These are phyloP conservation scores for Schizothecium vesticola DNA, from an alignment of 495 filamentous ascomycete genomes.

Conservation along the genomic window DNA sequence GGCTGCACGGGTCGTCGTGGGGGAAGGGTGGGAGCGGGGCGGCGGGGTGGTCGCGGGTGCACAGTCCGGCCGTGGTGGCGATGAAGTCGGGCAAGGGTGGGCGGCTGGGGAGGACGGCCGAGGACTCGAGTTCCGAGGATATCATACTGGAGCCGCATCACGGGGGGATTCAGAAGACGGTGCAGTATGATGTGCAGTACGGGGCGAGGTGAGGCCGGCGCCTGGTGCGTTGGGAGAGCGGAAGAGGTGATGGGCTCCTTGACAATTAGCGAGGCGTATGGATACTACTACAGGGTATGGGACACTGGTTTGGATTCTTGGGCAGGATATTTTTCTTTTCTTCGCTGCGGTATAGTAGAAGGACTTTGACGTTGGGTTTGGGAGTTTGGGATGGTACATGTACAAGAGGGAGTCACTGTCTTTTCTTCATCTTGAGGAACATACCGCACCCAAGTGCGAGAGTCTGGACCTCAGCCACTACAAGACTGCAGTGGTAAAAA, in stretches of 20 bases:
- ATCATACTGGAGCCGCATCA: constrained; percentile 1
- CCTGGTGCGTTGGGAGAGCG: not conserved
- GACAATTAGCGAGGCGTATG: not conserved
- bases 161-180: constrained; percentile 12
- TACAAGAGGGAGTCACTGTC: not conserved
- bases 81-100: not conserved
- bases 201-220: not conserved
- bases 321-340: not conserved
- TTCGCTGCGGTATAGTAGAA: not conserved
- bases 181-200: constrained; percentile 14
- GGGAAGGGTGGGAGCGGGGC: not conserved
- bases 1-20: not conserved
- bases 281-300: not conserved
- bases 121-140: constrained; percentile 9
- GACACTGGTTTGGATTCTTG: not conserved
- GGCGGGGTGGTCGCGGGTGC: constrained; percentile 4
- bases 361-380: not conserved
- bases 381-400: not conserved
- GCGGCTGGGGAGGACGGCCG: not conserved
- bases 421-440: not conserved
- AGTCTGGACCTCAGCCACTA: not conserved
- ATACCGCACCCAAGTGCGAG: not conserved
- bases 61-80: not conserved
- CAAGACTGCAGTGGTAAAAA: not conserved
- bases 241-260: not conserved